These are phyloP conservation scores for Colletotrichum incanum DNA, from an alignment of 2,329 filamentous ascomycete genomes.

Conservation along the genomic window DNA sequence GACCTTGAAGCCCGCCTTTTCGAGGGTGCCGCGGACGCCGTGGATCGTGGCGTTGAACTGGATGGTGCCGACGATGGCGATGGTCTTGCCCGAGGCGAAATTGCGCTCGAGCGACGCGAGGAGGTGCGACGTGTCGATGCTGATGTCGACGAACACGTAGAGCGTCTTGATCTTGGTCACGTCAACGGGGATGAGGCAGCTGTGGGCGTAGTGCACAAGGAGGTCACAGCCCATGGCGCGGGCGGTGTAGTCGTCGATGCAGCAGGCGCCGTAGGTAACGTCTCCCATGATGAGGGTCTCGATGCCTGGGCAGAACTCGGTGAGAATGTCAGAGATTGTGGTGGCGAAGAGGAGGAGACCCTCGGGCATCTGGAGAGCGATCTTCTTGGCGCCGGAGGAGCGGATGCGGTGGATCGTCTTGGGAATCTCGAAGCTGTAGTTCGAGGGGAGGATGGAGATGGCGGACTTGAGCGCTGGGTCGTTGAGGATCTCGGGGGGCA, in stretches of 20 bases:
- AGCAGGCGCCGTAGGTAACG: slow-evolving; percentile 98
- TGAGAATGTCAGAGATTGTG: slow-evolving; percentile 96
- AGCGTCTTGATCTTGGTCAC: slow-evolving; percentile 97
- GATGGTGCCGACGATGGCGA: slow-evolving; percentile 96
- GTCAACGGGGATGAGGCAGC: slow-evolving; percentile 95
- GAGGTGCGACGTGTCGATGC: slow-evolving; percentile 91
- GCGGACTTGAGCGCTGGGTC: slow-evolving; percentile 90
- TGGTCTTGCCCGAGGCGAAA: slow-evolving; percentile 86
- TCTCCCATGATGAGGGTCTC: slow-evolving; percentile 99
- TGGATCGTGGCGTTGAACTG: slow-evolving; percentile 99
- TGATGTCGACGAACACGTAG: slow-evolving; percentile 98
- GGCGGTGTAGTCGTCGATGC: slow-evolving; percentile 98
- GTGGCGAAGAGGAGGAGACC: slow-evolving; percentile 95
- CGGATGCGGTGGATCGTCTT: slow-evolving; percentile 98
- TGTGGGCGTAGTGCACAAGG: slow-evolving; percentile 96
- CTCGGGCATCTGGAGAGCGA: slow-evolving; percentile 98
- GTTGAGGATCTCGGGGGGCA: slow-evolving; percentile 88
- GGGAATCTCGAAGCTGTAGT: slow-evolving; percentile 98
- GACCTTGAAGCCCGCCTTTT: slow-evolving; percentile 87
- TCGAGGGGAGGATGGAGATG: slow-evolving; percentile 88
- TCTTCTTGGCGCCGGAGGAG: slow-evolving; percentile 81
- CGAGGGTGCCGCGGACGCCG: slow-evolving; percentile 82
- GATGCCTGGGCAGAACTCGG: slow-evolving; percentile 91
- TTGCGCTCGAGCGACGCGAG: slow-evolving; percentile 90
- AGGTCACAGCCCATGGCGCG: slow-evolving; percentile 94